A percentile compares a stretch with the other conserved stretches of the same genome.
phyloP scores from a whole-genome alignment of 129 eudicot genomes.

The Chrysanthemum lavandulifolium region DNA sequence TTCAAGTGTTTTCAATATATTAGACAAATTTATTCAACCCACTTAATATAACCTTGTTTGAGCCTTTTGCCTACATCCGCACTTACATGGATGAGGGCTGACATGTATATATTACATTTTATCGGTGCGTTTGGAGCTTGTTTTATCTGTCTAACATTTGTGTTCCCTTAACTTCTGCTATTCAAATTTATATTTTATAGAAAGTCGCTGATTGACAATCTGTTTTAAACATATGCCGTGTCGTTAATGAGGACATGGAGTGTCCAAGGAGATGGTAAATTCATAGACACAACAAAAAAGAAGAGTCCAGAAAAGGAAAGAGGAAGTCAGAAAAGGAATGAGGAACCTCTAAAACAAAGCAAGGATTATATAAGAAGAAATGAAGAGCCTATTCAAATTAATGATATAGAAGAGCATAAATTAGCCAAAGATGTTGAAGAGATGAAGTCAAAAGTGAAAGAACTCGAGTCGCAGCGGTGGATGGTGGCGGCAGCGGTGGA shows the following conservation, averaged over 20 bases:
- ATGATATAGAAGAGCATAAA: constrained; percentile 33
- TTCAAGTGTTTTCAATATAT: neutral
- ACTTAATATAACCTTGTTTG: neutral
- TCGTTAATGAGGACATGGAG: constrained; percentile 30
- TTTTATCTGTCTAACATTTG: neutral
- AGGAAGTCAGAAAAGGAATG: constrained; percentile 26
- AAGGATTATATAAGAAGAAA: constrained; percentile 19
- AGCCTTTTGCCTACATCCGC: neutral
- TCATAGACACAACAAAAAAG: constrained; percentile 29
- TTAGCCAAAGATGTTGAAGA: constrained; percentile 52
- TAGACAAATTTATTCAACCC: neutral
- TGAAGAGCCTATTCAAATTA: constrained; percentile 22
- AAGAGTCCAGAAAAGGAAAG: constrained; percentile 29
- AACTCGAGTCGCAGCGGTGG: constrained; percentile 66
- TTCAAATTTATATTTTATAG: neutral
- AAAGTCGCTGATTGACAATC: constrained; percentile 3
- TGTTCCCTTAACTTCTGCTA: neutral
- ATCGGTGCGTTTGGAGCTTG: neutral
- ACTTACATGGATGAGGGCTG: neutral
- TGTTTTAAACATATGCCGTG: constrained; percentile 29
- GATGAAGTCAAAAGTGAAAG: constrained; percentile 54
- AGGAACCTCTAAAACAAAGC: constrained; percentile 24
- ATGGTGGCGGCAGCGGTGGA: too few relatives aligned
- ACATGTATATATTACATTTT: constrained; percentile 12
- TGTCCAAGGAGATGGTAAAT: constrained; percentile 28